phyloP scores from a whole-genome alignment of 2,329 filamentous ascomycete genomes.

The Dryadomyces quercus-mongolicae region DNA sequence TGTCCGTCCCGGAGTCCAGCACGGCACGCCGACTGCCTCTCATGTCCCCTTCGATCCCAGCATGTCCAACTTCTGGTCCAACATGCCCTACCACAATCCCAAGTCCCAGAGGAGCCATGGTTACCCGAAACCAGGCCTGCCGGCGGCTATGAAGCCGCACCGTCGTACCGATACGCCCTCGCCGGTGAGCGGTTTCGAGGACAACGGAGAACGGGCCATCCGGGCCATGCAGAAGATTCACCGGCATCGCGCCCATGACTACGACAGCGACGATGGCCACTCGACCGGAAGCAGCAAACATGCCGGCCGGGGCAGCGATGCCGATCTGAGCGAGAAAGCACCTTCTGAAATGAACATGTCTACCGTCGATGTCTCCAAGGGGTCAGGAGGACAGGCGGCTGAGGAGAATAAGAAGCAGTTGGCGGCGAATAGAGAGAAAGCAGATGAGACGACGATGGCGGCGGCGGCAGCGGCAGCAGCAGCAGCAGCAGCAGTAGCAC shows the following conservation, averaged over 20 bases:
- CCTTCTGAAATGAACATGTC: background rate
- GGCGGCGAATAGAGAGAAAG: background rate
- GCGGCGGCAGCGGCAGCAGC: too few species aligned
- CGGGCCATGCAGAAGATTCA: background rate
- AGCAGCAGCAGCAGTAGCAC: too few species aligned
- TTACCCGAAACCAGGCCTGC: background rate
- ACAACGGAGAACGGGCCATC: background rate
- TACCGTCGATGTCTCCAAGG: background rate
- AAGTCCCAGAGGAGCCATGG: background rate
- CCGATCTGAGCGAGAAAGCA: background rate
- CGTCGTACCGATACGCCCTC: background rate
- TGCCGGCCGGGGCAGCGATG: background rate
- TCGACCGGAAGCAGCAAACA: background rate
- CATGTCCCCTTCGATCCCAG: background rate
- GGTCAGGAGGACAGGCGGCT: background rate
- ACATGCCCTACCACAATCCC: too few species aligned
- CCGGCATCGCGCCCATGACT: background rate
- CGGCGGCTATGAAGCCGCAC: background rate
- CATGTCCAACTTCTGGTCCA: background rate
- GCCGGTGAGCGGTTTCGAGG: background rate
- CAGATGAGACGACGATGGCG: background rate
- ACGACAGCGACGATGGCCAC: background rate
- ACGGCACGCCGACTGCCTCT: background rate
- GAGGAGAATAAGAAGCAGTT: background rate
- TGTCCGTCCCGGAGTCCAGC: background rate